Evolutionary conservation across 306 rosid species (phyloP).

Genomic region (Cicer chorassanicum): DNA sequence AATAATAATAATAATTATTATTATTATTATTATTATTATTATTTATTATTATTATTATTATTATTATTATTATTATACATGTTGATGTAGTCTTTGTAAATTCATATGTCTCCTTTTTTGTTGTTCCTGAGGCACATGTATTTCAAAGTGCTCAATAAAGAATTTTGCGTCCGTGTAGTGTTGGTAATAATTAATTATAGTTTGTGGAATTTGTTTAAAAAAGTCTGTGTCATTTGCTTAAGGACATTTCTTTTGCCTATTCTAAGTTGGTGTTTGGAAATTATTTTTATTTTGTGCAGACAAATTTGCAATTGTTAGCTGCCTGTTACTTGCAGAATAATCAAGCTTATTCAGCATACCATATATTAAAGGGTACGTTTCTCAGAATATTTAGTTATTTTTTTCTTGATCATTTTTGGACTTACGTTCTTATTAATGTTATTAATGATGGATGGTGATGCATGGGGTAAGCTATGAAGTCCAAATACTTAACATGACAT

Average conservation of each 20-base stretch:
- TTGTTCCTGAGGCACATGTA: neutral
- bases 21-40: too few species aligned
- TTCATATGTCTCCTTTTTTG: slow-evolving; percentile 8
- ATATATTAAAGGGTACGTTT: slow-evolving; percentile 82
- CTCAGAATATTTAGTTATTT: slow-evolving; percentile 18
- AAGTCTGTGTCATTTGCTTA: slow-evolving; percentile 1
- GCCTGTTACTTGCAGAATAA: slow-evolving; percentile 81
- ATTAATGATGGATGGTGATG: neutral
- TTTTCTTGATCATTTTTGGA: slow-evolving; percentile 5
- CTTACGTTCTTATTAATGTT: neutral
- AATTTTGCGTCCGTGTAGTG: neutral
- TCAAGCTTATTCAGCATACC: slow-evolving; percentile 86
- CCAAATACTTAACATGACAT: neutral
- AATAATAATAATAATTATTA: neutral
- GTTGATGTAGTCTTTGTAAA: neutral
- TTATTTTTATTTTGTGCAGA: slow-evolving; percentile 56
- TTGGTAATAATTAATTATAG: slow-evolving; percentile 26
- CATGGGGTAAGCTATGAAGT: slow-evolving; percentile 13
- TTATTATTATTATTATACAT: too few species aligned
- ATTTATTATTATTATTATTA: too few species aligned
- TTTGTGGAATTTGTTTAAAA: slow-evolving; percentile 37
- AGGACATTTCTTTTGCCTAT: slow-evolving; percentile 18
- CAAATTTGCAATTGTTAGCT: slow-evolving; percentile 84
- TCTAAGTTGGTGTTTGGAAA: slow-evolving; percentile 12
- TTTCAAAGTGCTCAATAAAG: neutral